A percentile compares a stretch with the other conserved stretches of the same genome.
These are phyloP conservation scores for Patellifolia procumbens DNA, from an alignment of 179 eudicot species.

Conservation along the genomic window DNA sequence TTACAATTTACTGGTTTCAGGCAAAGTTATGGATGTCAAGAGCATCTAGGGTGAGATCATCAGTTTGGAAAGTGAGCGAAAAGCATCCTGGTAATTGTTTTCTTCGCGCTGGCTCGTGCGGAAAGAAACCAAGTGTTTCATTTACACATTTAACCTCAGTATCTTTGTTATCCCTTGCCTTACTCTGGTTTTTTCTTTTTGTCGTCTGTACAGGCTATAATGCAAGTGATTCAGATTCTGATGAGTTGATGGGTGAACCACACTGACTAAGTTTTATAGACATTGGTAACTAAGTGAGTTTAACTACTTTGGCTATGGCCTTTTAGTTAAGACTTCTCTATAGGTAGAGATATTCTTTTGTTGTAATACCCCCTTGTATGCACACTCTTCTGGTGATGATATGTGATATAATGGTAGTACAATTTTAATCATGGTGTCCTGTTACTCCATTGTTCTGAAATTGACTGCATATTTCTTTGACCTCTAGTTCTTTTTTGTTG, in stretches of 20 bases:
- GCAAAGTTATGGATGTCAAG: constrained; percentile 72
- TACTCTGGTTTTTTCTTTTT: constrained; percentile 14
- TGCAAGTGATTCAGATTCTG: constrained; percentile 96
- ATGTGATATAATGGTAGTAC: constrained; percentile 13
- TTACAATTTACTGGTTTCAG: constrained; percentile 35
- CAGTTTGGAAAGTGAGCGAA: constrained; percentile 80
- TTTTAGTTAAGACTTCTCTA: constrained; percentile 5
- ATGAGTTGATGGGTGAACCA: constrained; percentile 45
- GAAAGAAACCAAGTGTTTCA: background rate
- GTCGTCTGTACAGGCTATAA: constrained; percentile 62
- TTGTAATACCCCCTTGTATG: constrained; percentile 9
- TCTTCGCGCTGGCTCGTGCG: background rate
- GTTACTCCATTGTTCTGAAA: constrained; percentile 1
- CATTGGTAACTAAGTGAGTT: constrained; percentile 27
- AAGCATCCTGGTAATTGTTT: constrained; percentile 68
- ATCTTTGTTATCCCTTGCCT: background rate
- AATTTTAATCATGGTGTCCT: background rate
- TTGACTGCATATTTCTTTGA: background rate
- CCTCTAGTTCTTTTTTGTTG: background rate
- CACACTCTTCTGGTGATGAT: background rate
- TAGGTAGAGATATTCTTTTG: constrained; percentile 3
- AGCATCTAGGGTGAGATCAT: constrained; percentile 78
- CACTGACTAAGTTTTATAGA: constrained; percentile 21
- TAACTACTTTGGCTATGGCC: constrained; percentile 12
- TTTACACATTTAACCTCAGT: background rate